Conservation (phyloP, 2,329 filamentous ascomycete genomes). For the Neophaeococcomyces aloes region DNA sequence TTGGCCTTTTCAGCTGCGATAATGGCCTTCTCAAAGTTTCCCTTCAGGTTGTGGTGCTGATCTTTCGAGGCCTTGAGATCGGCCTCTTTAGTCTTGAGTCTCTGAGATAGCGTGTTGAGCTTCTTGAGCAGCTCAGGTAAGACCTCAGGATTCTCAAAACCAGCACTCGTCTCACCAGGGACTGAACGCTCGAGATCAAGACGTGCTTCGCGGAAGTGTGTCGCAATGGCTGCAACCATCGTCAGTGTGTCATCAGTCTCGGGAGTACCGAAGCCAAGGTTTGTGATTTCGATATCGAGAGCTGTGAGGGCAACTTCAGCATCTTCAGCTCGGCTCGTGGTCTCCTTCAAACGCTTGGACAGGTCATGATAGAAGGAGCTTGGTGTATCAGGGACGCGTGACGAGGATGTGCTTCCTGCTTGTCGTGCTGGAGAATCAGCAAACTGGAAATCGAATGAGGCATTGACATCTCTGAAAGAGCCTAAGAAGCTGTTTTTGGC, state of each 20-base stretch:
- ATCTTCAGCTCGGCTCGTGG: conserved; percentile 30
- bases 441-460: conserved; percentile 17
- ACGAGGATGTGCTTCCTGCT: conserved; percentile 10
- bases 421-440: conserved; percentile 17
- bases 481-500: conserved; percentile 33
- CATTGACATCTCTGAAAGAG: conserved; percentile 26
- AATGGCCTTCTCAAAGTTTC: conserved; percentile 35
- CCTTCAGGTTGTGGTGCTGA: conserved; percentile 32
- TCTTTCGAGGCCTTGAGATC: conserved; percentile 29
- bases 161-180: conserved; percentile 34
- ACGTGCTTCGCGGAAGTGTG: conserved; percentile 33
- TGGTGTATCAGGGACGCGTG: conserved; percentile 28
- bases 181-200: conserved; percentile 34
- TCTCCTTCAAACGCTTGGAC: conserved; percentile 27
- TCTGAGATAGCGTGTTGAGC: conserved; percentile 25
- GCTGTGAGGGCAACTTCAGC: conserved; percentile 29
- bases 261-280: conserved; percentile 31
- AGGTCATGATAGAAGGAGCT: conserved; percentile 31
- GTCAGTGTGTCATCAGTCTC: conserved; percentile 20
- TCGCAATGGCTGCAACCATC: conserved; percentile 29
- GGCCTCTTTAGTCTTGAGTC: conserved; percentile 25
- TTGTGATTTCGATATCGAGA: conserved; percentile 28
- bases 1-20: conserved; percentile 29
- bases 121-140: conserved; percentile 32
- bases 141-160: conserved; percentile 29